Evolutionary conservation across 2,329 filamentous ascomycete genomes (phyloP).

Genomic region (Coniella vitis): DNA sequence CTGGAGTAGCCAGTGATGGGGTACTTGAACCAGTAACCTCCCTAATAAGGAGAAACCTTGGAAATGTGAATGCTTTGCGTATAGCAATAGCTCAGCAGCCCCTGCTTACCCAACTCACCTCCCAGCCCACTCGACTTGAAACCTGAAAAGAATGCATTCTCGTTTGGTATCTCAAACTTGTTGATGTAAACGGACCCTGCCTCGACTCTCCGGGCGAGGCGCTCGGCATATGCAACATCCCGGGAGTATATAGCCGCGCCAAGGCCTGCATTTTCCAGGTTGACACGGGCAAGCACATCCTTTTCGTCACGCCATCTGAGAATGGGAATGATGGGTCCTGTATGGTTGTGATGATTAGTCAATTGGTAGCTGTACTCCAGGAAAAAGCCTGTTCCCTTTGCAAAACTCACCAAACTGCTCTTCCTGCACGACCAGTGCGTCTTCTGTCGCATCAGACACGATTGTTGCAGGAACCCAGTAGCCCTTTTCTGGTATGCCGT

Average conservation of each 20-base stretch:
- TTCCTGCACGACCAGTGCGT: conserved; percentile 48
- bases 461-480: conserved; percentile 55
- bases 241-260: conserved; percentile 52
- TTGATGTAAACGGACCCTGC: conserved; percentile 58
- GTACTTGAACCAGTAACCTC: too few species aligned
- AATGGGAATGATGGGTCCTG: conserved; percentile 56
- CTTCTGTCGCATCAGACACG: conserved; percentile 49
- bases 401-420: conserved; percentile 49
- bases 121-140: conserved; percentile 29
- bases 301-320: conserved; percentile 54
- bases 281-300: conserved; percentile 51
- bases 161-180: conserved; percentile 25
- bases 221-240: conserved; percentile 42
- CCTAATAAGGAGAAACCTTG: conserved; percentile 16
- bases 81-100: conserved; percentile 26
- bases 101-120: conserved; percentile 29
- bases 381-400: too few species aligned
- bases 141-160: conserved; percentile 25
- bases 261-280: conserved; percentile 45
- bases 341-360: background rate
- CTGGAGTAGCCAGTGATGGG: too few species aligned
- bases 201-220: conserved; percentile 47
- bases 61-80: conserved; percentile 27
- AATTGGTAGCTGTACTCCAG: background rate
- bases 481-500: conserved; percentile 33